A percentile compares a stretch with the other conserved stretches of the same genome.
These are phyloP conservation scores for Penicillium sp. DNA, from an alignment of 2,329 filamentous ascomycete species.

Conservation along the genomic window DNA sequence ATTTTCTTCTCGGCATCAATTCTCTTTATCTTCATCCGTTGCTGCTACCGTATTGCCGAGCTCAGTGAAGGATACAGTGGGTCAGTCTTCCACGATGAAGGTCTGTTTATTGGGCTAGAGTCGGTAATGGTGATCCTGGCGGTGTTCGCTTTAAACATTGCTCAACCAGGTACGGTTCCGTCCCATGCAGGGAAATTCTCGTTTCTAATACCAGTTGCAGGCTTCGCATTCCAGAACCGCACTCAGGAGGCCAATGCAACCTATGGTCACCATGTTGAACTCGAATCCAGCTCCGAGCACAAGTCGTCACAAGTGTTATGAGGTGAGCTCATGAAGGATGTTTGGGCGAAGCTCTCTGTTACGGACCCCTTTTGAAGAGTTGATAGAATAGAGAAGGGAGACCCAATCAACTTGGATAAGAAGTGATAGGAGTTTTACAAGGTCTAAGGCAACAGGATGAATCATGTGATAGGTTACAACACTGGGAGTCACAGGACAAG, in stretches of 20 bases:
- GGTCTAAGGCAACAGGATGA: constrained; percentile 3
- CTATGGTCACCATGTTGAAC: constrained; percentile 6
- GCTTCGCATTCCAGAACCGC: constrained; percentile 7
- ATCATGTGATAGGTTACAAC: constrained; percentile 7
- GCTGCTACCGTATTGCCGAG: constrained; percentile 67
- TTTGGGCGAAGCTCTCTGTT: neutral
- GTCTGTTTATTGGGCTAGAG: constrained; percentile 62
- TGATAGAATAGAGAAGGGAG: neutral
- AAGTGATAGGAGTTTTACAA: neutral
- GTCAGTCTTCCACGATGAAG: constrained; percentile 49
- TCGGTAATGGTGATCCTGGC: constrained; percentile 7
- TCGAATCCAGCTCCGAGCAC: constrained; percentile 2
- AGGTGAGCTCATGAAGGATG: constrained; percentile 1
- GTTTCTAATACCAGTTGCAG: constrained; percentile 3
- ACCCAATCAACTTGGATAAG: neutral
- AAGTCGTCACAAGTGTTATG: constrained; percentile 5
- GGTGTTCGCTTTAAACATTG: constrained; percentile 7
- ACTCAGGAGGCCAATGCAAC: constrained; percentile 3
- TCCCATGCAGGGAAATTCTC: constrained; percentile 4
- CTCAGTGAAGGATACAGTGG: constrained; percentile 60
- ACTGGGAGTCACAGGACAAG: constrained; percentile 6
- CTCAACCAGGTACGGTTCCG: constrained; percentile 8
- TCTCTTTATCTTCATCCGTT: constrained; percentile 65
- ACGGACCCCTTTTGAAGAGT: neutral
- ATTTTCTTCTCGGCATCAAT: constrained; percentile 50